Base-by-base conservation (phyloP, 2,329 filamentous ascomycete species). In the Aspergillus felis region DNA sequence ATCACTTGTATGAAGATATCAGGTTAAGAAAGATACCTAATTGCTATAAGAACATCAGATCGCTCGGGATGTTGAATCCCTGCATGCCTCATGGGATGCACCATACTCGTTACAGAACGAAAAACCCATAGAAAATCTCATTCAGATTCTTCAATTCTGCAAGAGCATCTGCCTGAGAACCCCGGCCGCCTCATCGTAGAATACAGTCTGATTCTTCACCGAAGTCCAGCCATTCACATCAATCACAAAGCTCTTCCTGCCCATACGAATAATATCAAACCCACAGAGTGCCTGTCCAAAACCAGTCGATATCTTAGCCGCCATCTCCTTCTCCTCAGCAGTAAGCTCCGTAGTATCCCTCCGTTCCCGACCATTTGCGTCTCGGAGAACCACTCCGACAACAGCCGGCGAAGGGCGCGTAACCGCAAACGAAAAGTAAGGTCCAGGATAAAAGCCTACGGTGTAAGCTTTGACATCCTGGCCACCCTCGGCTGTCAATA, bases 201-300 rank as follows among this genome's bases (percentile, higher is more conserved):
- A 97, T 55, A 92, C 91, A 60, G 95, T 91, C 66, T 97, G 96
- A 71, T 97, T 92, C 73, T 97, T 97, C 71, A 97, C 92, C 67
- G 96, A 97, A 68, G 91, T 96, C 92, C 92, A 97, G 7, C 92
- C 92, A 71, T 97, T 97, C 65, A 97, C 92, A 68, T 97, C 92
- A 64, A 97, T 96, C 50, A 97, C 92, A 74, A 90, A 96, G 71
- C 91, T 96, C 71, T 91, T 90, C 17, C 90, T 89, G 49, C 84
- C 86, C 8, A 90, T 89, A 28, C 92, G 85, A 52, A 97, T 78
- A 42, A 97, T 79, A 71, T 97, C 92, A 65, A 97, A 97, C 0
- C 92, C 92, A 69, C 92, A 97, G 2, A 97, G 90, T 48, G 90
- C 82, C 73, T 97, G 92, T 0, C 92, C 92, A 72, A 97, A 97